These are phyloP conservation scores for Claviceps pazoutovae DNA, from an alignment of 2,329 filamentous ascomycete genomes.

Conservation along the genomic window DNA sequence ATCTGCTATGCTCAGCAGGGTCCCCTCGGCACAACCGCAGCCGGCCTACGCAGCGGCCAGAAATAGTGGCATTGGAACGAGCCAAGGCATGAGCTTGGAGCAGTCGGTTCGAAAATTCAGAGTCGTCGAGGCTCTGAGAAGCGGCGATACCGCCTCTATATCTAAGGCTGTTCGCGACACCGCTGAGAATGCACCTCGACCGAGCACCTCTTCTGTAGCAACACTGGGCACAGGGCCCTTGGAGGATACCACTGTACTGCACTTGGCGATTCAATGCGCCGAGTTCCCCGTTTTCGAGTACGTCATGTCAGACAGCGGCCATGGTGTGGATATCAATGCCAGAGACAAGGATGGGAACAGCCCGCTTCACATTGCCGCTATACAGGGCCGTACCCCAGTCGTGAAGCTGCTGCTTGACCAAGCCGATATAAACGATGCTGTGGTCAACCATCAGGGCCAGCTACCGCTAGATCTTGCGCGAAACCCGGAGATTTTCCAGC, in stretches of 20 bases:
- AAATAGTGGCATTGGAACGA: slow-evolving; percentile 20
- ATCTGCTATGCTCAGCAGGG: slow-evolving; percentile 26
- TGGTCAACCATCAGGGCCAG: slow-evolving; percentile 73
- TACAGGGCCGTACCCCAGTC: slow-evolving; percentile 64
- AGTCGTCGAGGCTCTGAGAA: slow-evolving; percentile 82
- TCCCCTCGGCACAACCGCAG: slow-evolving; percentile 21
- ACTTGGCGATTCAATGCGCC: slow-evolving; percentile 90
- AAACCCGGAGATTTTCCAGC: slow-evolving; percentile 89
- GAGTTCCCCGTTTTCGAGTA: slow-evolving; percentile 88
- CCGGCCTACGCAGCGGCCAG: slow-evolving; percentile 8
- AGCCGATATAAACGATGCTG: slow-evolving; percentile 72
- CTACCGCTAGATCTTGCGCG: slow-evolving; percentile 78
- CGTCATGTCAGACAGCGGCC: slow-evolving; percentile 63
- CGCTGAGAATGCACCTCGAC: slow-evolving; percentile 34
- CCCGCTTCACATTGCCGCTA: slow-evolving; percentile 74
- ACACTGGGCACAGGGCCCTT: slow-evolving; percentile 31
- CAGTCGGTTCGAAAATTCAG: slow-evolving; percentile 91
- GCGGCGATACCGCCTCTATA: slow-evolving; percentile 81
- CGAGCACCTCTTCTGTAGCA: slow-evolving; percentile 42
- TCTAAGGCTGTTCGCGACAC: slow-evolving; percentile 69
- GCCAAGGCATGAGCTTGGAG: slow-evolving; percentile 53
- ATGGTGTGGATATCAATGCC: slow-evolving; percentile 67
- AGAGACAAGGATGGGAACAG: slow-evolving; percentile 92
- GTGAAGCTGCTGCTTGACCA: slow-evolving; percentile 76
- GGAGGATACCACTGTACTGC: slow-evolving; percentile 79